A percentile compares a stretch with the other conserved stretches of the same genome.
phyloP scores from a whole-genome alignment of 2,329 filamentous ascomycete species.

The Penicillium aurantiogriseum region DNA sequence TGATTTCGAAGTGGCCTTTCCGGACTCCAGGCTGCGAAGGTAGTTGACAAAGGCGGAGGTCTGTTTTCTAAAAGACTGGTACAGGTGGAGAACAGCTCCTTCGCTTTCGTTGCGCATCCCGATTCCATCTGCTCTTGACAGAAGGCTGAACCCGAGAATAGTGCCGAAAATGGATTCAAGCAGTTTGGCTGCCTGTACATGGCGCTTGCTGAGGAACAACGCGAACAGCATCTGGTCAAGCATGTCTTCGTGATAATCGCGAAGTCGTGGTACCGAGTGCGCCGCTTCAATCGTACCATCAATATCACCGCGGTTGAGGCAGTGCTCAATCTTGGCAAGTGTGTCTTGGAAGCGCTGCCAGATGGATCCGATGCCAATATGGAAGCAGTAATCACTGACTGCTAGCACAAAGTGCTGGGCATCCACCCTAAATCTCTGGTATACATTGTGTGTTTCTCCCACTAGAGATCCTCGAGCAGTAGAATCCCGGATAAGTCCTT shows the following conservation, averaged over 20 bases:
- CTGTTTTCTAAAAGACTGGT: slow-evolving; percentile 67
- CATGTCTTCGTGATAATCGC: slow-evolving; percentile 68
- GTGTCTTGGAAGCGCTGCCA: slow-evolving; percentile 71
- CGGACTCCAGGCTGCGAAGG: slow-evolving; percentile 66
- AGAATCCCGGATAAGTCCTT: slow-evolving; percentile 61
- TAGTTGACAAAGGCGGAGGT: slow-evolving; percentile 69
- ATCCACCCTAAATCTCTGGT: slow-evolving; percentile 68
- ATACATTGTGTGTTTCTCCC: slow-evolving; percentile 39
- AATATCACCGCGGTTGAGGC: slow-evolving; percentile 51
- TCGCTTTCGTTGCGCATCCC: slow-evolving; percentile 41
- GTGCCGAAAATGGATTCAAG: slow-evolving; percentile 73
- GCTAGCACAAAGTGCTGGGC: slow-evolving; percentile 75
- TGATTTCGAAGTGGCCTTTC: slow-evolving; percentile 53
- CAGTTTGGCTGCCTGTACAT: slow-evolving; percentile 68
- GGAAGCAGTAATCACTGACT: slow-evolving; percentile 75
- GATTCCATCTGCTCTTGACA: slow-evolving; percentile 38
- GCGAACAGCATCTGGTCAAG: slow-evolving; percentile 74
- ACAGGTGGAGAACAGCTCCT: slow-evolving; percentile 53
- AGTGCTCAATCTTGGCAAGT: slow-evolving; percentile 61
- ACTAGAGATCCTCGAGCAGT: slow-evolving; percentile 37
- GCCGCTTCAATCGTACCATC: slow-evolving; percentile 49
- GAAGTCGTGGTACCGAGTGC: slow-evolving; percentile 65
- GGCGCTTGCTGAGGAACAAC: slow-evolving; percentile 70
- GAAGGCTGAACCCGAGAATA: slow-evolving; percentile 66
- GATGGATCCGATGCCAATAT: slow-evolving; percentile 68